These are phyloP conservation scores for Plasmodium malariae DNA, from an alignment of 169 alveolate species.

Conservation along the genomic window DNA sequence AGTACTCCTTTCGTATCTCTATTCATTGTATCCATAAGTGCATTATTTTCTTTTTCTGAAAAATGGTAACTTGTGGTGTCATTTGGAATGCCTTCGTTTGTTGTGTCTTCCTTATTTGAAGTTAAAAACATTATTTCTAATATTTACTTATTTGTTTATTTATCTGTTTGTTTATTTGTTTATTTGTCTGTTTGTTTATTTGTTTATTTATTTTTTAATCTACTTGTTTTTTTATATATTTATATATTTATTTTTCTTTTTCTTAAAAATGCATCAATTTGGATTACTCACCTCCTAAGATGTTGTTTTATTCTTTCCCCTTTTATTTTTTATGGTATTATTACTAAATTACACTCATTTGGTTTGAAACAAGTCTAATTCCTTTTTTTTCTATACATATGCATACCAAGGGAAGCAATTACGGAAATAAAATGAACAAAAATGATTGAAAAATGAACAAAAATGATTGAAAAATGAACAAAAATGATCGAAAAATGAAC, in stretches of 20 bases:
- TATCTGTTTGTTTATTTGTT: background rate
- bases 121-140: constrained; percentile 27
- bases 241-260: no score
- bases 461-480: background rate
- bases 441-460: background rate
- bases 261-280: no score
- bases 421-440: background rate
- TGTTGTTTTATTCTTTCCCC: no score
- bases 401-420: background rate
- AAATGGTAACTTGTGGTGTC: constrained; percentile 14
- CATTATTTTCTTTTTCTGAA: constrained; percentile 8
- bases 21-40: background rate
- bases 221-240: no score
- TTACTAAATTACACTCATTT: no score
- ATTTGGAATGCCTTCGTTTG: background rate
- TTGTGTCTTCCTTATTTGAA: constrained; percentile 5
- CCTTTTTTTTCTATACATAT: no score
- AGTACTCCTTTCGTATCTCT: constrained; percentile 47
- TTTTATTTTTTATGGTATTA: no score
- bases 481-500: background rate
- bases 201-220: no score
- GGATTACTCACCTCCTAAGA: no score
- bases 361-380: no score
- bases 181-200: background rate
- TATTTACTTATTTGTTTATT: background rate